Base-by-base conservation (phyloP, 169 alveolate genomes). In the Cyclospora cayetanensis region DNA sequence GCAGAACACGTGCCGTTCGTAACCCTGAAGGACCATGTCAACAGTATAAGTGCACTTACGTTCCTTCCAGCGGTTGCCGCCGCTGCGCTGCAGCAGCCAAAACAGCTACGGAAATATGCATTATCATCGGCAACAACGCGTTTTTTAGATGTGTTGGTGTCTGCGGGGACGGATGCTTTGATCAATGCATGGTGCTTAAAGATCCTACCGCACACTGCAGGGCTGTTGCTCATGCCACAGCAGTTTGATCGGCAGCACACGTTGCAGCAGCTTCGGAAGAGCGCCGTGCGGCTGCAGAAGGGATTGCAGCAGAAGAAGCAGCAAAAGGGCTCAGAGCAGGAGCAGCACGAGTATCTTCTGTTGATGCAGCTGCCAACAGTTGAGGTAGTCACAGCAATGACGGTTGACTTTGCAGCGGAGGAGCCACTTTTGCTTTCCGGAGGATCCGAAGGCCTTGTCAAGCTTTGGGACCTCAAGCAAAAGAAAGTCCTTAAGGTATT, bases 371-470 rank as follows among this genome's bases (percentile, higher is more conserved):
- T 46, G 60, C 60, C 60, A 46, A 46, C 60, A 46, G 20, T 46
- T 15, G 60, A 46, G 20, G 20, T 22, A 12, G 20, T 46, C 11
- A 46, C 60, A 46, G 60, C 60, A 46, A 12, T 46, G 11, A 22
- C 60, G 5, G 72, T 34, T 22, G 72, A 15, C 7, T 9, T 34
- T 22, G 72, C 72, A 60, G 72, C 72, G 25, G n/a, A n/a, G n/a
- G n/a, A n/a, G n/a, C 72, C 72, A 34, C 72, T 60, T 25, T 34
- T 60, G 72, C 72, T 60, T 34, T 60, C 72, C 18, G 72, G 72
- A 22, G 72, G 72, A 12, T 15, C 72, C 25, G 72, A 60, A 1
- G 72, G 72, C 25, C 35, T 60, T 22, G 72, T 60, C 37, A 60
- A 60, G 18, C 60, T 50, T 12, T 12, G 9, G 18, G 60, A 12